Percentiles rank a stretch among this genome's conserved stretches.
These are phyloP conservation scores for Paspalum vaginatum DNA, from an alignment of 176 grass and related monocot genomes.

Conservation along the genomic window DNA sequence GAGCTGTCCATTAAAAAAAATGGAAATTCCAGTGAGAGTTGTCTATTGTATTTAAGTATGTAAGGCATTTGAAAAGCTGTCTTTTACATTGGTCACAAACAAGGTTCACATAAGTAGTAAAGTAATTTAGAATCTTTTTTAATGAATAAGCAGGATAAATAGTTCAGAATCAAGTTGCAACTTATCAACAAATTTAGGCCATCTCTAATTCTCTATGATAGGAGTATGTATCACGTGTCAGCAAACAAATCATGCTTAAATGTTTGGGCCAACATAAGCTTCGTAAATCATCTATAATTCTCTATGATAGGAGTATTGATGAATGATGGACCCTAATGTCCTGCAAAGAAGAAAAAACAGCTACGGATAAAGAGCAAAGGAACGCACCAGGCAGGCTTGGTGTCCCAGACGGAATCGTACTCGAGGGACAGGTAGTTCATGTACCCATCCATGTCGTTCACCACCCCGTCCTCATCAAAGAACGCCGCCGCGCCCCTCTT, in stretches of 20 bases:
- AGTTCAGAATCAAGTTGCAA: neutral
- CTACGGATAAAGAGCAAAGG: neutral
- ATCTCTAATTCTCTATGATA: neutral
- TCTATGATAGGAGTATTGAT: neutral
- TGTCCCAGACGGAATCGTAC: conserved; percentile 98
- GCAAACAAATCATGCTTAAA: conserved; percentile 7
- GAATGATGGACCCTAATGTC: neutral
- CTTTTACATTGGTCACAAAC: neutral
- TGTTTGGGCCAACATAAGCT: neutral
- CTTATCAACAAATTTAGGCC: neutral
- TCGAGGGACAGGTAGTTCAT: conserved; percentile 91
- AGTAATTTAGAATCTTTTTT: neutral
- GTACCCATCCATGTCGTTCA: conserved; percentile 95
- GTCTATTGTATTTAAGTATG: neutral
- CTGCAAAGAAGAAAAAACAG: neutral
- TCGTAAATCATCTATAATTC: neutral
- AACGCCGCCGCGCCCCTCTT: conserved; percentile 47
- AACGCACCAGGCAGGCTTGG: conserved; percentile 85
- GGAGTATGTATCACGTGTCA: neutral
- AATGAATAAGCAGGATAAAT: neutral
- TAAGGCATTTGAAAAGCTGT: too few species aligned
- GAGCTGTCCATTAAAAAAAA: neutral
- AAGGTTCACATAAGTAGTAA: neutral
- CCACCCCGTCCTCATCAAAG: conserved; percentile 75
- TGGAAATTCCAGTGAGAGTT: neutral